A percentile compares a stretch with the other conserved stretches of the same genome.
Conservation (phyloP, 768 basidiomycete species). For the Amanita muscaria region DNA sequence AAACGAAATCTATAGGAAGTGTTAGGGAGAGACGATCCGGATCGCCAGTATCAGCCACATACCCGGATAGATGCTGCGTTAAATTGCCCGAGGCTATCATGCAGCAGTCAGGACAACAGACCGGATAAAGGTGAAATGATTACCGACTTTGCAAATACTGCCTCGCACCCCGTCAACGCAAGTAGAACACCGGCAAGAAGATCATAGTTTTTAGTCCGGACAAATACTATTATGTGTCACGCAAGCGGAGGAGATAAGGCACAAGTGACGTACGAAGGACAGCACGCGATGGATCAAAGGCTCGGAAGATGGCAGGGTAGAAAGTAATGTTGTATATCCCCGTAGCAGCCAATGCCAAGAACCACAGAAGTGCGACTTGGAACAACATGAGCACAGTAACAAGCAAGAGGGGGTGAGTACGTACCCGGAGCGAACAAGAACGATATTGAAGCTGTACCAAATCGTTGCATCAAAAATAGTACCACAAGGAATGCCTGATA, state of each 20-base stretch:
- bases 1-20: conserved; percentile 43
- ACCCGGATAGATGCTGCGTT: conserved; percentile 51
- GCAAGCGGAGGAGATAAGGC: too few species aligned
- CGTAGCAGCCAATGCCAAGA: conserved; percentile 39
- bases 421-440: conserved; percentile 47
- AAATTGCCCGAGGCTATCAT: conserved; percentile 59
- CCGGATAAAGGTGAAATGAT: background rate
- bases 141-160: conserved; percentile 55
- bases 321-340: conserved; percentile 50
- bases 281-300: conserved; percentile 59
- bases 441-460: conserved; percentile 46
- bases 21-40: conserved; percentile 12
- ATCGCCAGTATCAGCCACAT: conserved; percentile 3
- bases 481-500: conserved; percentile 42
- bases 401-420: conserved; percentile 8
- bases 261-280: conserved; percentile 40
- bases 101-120: background rate
- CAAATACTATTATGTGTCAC: conserved; percentile 55
- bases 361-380: conserved; percentile 48
- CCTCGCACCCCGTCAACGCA: conserved; percentile 60
- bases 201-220: conserved; percentile 53
- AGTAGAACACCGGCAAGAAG: conserved; percentile 56
- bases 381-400: background rate
- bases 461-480: conserved; percentile 50
- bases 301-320: conserved; percentile 54